These are phyloP conservation scores for Capronia americana DNA, from an alignment of 2,329 filamentous ascomycete species.

Conservation along the genomic window DNA sequence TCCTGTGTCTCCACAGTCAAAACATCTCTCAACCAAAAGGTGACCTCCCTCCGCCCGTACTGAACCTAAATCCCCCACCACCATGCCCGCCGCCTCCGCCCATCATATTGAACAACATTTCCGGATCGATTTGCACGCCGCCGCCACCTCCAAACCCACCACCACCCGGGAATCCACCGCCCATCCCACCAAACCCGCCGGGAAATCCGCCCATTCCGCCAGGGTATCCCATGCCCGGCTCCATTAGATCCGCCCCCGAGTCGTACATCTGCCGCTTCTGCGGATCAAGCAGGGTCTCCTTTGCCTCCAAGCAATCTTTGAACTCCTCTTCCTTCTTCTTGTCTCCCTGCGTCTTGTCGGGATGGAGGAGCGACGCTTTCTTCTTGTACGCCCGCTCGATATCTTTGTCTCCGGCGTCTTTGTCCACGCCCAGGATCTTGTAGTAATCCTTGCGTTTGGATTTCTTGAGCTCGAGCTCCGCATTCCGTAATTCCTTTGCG, in stretches of 20 bases:
- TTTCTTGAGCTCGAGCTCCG: constrained; percentile 97
- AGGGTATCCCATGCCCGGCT: constrained; percentile 78
- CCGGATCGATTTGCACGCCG: constrained; percentile 47
- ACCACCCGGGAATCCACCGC: constrained; percentile 47
- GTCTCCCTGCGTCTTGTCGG: constrained; percentile 95
- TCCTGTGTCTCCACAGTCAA: neutral
- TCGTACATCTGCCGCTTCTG: constrained; percentile 93
- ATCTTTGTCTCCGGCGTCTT: constrained; percentile 80
- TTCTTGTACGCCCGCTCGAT: constrained; percentile 98
- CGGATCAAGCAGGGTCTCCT: constrained; percentile 92
- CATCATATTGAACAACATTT: constrained; percentile 50
- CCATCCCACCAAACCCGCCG: constrained; percentile 50
- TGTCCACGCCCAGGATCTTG: constrained; percentile 89
- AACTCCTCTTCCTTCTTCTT: constrained; percentile 85
- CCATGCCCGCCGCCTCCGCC: constrained; percentile 41
- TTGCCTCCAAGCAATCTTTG: constrained; percentile 97
- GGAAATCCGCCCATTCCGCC: constrained; percentile 48
- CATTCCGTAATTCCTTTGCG: constrained; percentile 82
- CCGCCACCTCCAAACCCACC: constrained; percentile 47
- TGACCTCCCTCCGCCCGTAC: constrained; percentile 33
- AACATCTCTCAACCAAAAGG: constrained; percentile 32
- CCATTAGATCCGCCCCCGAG: constrained; percentile 87
- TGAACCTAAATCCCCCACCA: constrained; percentile 35
- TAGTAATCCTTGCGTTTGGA: constrained; percentile 97
- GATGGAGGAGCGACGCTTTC: constrained; percentile 90